Base-by-base conservation (phyloP, 106 monocot genomes). In the Chionographis japonica region DNA sequence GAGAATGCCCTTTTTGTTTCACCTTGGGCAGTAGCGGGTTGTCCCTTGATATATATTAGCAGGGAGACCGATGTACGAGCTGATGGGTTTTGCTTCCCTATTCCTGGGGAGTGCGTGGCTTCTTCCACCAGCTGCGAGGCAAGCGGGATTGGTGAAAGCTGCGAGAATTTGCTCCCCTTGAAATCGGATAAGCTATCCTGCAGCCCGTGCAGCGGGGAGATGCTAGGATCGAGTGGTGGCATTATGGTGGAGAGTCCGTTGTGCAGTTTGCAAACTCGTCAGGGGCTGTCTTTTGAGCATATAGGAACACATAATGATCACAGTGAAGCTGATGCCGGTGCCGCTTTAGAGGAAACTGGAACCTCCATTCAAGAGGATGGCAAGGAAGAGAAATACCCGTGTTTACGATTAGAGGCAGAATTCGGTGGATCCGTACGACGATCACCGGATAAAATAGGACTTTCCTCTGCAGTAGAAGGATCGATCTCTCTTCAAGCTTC, bases 1-100 rank as follows among this genome's bases (percentile, higher is more conserved):
- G 69, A 61, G 2, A 35, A 67, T 67, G 5, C 39, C 52, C 35
- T 50, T 53, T 16, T 80, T 57, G 64, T 65, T 70, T 64, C 80
- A 51, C 65, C 75, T 37, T 60, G 54, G 61, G 11, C 52, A 37
- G 60, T 4, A 40, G 50, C 36, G 46, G 58, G 58, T 74, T 55
- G 36, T 36, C 46, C 75, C 18, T 60, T 56, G 60, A 16, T 49
- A 20, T 43, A 71, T 6, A 55, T 56, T 38, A 50, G 43, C 19
- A 59, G 52, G 9, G 68, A 58, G 27, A 2, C 35, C 38, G 18
- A 17, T 40, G 62, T 65, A 49, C n/a, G 49, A 56, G 8, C 9
- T 50, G 38, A 62, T 37, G 60, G 54, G 40, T 66, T 57, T 71
- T 42, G 11, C 57, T 68, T 50, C 56, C 58, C 14, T 51, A 14